phyloP scores from a whole-genome alignment of 495 filamentous ascomycete genomes.

The Stereocaulon alpinum region DNA sequence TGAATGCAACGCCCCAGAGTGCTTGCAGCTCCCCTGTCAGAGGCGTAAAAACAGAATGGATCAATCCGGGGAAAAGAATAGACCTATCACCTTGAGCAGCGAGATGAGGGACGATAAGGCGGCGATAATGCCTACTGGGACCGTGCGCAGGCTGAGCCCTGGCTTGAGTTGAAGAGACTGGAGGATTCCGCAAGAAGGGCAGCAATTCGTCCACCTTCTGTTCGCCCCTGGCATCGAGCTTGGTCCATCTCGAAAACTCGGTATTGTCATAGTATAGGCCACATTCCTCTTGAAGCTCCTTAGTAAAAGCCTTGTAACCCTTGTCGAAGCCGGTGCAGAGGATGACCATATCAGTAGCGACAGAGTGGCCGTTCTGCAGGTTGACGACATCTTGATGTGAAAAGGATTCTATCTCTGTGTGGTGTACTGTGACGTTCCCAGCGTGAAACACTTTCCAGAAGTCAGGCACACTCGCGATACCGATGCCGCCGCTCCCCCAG shows the following conservation, averaged over 20 bases:
- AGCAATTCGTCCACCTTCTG: constrained; percentile 22
- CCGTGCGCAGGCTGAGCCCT: no score
- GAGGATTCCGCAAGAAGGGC: constrained; percentile 14
- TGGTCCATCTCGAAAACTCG: constrained; percentile 18
- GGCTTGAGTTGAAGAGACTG: no score
- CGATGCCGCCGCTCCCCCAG: constrained; percentile 24
- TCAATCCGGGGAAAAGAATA: constrained; percentile 19
- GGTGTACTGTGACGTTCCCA: constrained; percentile 26
- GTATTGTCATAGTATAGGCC: constrained; percentile 18
- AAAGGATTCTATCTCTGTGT: constrained; percentile 7
- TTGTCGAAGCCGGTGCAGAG: background rate
- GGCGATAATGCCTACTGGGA: no score
- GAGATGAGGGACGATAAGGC: background rate
- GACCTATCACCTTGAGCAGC: background rate
- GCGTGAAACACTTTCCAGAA: constrained; percentile 33
- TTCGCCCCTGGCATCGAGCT: constrained; percentile 23
- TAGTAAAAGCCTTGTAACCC: constrained; percentile 13
- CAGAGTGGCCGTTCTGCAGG: background rate
- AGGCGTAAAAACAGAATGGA: constrained; percentile 27
- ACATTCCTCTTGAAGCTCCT: constrained; percentile 18
- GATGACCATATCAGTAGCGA: background rate
- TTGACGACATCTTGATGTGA: constrained; percentile 17
- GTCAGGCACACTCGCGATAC: constrained; percentile 27
- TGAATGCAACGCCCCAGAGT: constrained; percentile 13
- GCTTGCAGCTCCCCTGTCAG: constrained; percentile 27